These are phyloP conservation scores for Capsicum rhomboideum DNA, from an alignment of 257 asterid species.

Conservation along the genomic window DNA sequence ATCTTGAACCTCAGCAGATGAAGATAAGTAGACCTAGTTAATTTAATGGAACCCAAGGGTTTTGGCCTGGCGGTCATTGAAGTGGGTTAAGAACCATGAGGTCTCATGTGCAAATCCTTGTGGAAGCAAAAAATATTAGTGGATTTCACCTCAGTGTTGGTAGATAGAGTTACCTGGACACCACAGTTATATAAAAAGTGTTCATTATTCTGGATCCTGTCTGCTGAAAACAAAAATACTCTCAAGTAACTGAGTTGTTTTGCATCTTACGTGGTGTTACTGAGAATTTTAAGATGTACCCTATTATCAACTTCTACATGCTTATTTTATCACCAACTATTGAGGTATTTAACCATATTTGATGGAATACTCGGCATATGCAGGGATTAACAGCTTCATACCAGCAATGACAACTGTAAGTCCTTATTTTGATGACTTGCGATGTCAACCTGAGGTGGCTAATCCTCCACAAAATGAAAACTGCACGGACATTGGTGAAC, in stretches of 20 bases:
- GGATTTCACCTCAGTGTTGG: no score
- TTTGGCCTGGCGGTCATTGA: background rate
- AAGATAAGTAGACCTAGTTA: background rate
- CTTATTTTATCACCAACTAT: background rate
- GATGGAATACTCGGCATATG: background rate
- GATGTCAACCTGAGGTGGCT: slow-evolving; percentile 27
- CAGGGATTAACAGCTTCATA: background rate
- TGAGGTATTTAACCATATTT: background rate
- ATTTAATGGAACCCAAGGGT: background rate
- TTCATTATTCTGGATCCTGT: background rate
- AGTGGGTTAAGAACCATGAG: background rate
- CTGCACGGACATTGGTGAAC: slow-evolving; percentile 18
- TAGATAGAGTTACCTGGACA: background rate
- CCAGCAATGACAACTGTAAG: slow-evolving; percentile 20
- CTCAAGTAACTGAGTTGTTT: background rate
- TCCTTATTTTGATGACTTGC: slow-evolving; percentile 27
- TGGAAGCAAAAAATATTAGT: background rate
- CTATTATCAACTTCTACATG: background rate
- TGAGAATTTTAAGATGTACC: background rate
- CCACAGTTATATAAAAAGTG: background rate
- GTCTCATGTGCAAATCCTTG: background rate
- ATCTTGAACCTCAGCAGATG: background rate
- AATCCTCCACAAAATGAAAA: slow-evolving; percentile 28
- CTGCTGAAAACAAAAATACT: background rate
- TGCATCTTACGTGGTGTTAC: background rate